These are phyloP conservation scores for Nannochloropsis oceanica DNA, from an alignment of 108 stramenopile genomes.

Conservation along the genomic window DNA sequence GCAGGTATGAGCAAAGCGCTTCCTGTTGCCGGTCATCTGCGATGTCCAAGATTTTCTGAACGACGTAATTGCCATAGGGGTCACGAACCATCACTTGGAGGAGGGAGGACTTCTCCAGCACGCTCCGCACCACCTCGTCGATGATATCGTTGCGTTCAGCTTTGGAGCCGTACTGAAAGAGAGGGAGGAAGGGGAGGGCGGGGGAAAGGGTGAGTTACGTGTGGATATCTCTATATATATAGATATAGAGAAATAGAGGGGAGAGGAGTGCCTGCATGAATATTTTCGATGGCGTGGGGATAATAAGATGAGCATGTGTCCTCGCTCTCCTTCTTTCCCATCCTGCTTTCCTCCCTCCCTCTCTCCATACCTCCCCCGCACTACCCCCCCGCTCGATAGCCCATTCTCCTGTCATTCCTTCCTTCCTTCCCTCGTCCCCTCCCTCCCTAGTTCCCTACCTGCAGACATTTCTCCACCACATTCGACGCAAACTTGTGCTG, in stretches of 20 bases:
- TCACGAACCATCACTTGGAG: conserved; percentile 84
- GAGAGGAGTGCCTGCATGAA: too few species aligned
- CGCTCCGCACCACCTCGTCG: not conserved
- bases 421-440: not conserved
- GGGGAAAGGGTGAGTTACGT: not conserved
- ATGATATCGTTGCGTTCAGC: conserved; percentile 35
- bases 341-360: not conserved
- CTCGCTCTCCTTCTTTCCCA: not conserved
- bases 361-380: not conserved
- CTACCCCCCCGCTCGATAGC: too few species aligned
- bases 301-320: not conserved
- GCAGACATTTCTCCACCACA: conserved; percentile 86
- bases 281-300: too few species aligned
- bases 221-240: too few species aligned
- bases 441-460: conserved; percentile 62
- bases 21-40: conserved; percentile 59
- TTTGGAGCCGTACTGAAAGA: conserved; percentile 6
- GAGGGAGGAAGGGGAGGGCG: not conserved
- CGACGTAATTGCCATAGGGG: conserved; percentile 94
- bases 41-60: conserved; percentile 87
- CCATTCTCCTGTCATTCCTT: too few species aligned
- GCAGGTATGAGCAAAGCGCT: conserved; percentile 35
- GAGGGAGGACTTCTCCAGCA: conserved; percentile 2
- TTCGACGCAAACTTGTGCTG: conserved; percentile 94
- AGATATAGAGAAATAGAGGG: too few species aligned